Evolutionary conservation across 2,329 filamentous ascomycete genomes (phyloP), one percentile per base, ranked within the genome.

Genomic region (Xylaria arbuscula): DNA sequence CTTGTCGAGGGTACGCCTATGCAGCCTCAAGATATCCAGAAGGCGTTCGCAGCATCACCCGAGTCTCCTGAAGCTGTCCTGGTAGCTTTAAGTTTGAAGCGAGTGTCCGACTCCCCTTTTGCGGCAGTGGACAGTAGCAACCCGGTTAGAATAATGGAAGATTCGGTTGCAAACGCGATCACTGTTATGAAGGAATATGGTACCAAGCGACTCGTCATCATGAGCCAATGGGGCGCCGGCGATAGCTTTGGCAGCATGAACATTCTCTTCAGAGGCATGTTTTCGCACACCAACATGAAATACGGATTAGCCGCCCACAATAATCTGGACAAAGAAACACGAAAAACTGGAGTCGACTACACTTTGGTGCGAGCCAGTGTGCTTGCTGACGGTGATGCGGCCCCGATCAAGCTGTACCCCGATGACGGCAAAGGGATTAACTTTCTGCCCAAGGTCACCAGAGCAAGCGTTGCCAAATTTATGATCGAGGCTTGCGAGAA

Each of bases 221-320:
- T 88, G 76, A 85, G 83, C 13, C 82, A 84, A 1, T 82, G 85
- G 68, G 87, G 86, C 10, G 81, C 83, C 1, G 84, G 82, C 0
- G 75, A 79, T 34, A 87, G 85, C 4, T 83, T 79, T 74, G 28
- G 66, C 0, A 81, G 82, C 58, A 72, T 86, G 66, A 76, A 80
- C 50, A 81, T 78, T 40, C 75, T 82, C 0, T 72, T 87, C 70
- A 79, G 81, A 17, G 64, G 80, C 38, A 67, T 87, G n/a, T 82
- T 88, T 72, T 78, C 75, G 40, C 76, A 83, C 50, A 82, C 80
- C 42, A 82, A 83, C 67, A 86, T 87, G 82, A 77, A 72, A 22
- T 76, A 81, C 36, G 82, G 82, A 55, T 80, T 82, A 34, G 76
- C 81, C 0, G 86, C 87, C 64, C 86, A 88, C 67, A 79, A 82